Evolutionary conservation across 208 protist species (phyloP), one percentile per base, ranked within the genome.

Genomic region (Cochliopodium minus): DNA sequence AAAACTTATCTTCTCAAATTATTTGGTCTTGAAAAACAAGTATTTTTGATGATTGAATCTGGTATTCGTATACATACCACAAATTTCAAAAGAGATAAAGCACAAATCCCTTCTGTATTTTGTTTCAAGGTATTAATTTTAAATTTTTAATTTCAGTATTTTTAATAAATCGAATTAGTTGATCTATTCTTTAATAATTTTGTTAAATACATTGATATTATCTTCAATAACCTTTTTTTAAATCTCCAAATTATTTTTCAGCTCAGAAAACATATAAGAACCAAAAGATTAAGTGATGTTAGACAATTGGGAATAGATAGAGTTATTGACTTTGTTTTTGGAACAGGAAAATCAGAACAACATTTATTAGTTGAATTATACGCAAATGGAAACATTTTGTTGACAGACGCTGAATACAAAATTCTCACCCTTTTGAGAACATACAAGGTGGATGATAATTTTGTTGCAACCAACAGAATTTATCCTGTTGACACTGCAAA

Each of bases 251-350:
- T 11, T 15, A 50, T 20, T 61, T 11, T 64, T 2, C 59, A 87
- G 76, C 66, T 96, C 35, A 82, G 93, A 63, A 96, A 96, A 75
- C 80, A 95, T 73, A 64, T 98, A 20, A 80, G 89, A 6, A 75
- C 79, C 15, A 85, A 79, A 70, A 70, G 87, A 11, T 67, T 96
- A 1, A 85, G 91, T 52, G 73, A 70, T 52, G 76, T 96, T 13
- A 59, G 54, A 29, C 90, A 96, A 72, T 69, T 96, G 1, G 86
- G 92, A 53, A 72, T 91, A 45, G 91, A 96, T 68, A 84, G 90
- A 62, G 77, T 92, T 25, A 74, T 97, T 29, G 82, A 92, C 48
- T 73, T 97, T 62, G 83, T 76, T 30, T 95, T 95, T 70, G 88
- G 86, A 32, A 71, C 78, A 3, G 86, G 71, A n/a, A 72, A 79